These are phyloP conservation scores for Psilocybe azurescens DNA, from an alignment of 768 basidiomycete species.

Conservation along the genomic window DNA sequence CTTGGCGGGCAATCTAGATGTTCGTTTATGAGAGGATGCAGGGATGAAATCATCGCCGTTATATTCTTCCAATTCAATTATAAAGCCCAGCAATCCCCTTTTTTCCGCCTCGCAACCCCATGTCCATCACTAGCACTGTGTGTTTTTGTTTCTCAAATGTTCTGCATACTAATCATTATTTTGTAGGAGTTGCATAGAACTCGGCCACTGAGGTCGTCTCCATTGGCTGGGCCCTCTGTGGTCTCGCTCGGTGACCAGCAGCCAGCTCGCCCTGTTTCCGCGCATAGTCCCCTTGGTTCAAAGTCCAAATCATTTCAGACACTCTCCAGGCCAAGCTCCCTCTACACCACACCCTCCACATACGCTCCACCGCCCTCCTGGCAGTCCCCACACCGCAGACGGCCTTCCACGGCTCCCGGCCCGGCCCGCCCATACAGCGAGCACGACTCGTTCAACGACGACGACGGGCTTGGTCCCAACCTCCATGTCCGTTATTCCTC, in stretches of 20 bases:
- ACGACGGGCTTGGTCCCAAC: not conserved
- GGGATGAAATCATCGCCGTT: not conserved
- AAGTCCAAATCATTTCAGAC: slow-evolving; percentile 8
- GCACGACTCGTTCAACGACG: not conserved
- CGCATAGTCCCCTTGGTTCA: slow-evolving; percentile 3
- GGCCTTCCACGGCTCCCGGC: slow-evolving; percentile 13
- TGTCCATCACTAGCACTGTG: not conserved
- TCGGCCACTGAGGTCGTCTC: slow-evolving; percentile 46
- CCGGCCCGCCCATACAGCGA: slow-evolving; percentile 1
- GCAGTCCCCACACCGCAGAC: not conserved
- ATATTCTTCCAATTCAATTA: not conserved
- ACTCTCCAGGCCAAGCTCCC: slow-evolving; percentile 3
- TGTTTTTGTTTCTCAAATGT: not conserved
- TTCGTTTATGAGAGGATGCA: not conserved
- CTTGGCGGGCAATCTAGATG: too few species aligned
- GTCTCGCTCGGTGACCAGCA: slow-evolving; percentile 24
- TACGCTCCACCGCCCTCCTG: too few species aligned
- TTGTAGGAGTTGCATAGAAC: not conserved
- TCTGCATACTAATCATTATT: too few species aligned
- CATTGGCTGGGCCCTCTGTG: slow-evolving; percentile 44
- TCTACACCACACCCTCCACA: not conserved
- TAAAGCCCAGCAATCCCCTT: not conserved
- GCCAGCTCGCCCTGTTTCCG: slow-evolving; percentile 13
- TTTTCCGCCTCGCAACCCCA: not conserved
- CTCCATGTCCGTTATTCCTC: not conserved